Conservation (phyloP, 2,329 filamentous ascomycete species). For the Trichophyton schoenleinii region DNA sequence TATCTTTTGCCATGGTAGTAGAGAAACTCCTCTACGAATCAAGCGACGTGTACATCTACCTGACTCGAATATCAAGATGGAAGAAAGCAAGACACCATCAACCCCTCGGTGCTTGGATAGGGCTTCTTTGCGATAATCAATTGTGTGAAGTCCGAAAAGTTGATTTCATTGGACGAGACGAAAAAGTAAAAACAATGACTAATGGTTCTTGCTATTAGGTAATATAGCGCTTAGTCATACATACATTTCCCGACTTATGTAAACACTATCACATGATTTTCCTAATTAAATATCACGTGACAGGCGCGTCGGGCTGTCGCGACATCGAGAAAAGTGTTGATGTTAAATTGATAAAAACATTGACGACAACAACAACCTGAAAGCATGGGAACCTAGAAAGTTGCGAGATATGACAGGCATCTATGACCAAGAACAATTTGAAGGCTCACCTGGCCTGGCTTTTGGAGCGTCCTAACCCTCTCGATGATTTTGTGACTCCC, state of each 20-base stretch:
- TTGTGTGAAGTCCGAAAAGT: neutral
- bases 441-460: slow-evolving; percentile 36
- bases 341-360: neutral
- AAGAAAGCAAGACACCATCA: neutral
- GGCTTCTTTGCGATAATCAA: neutral
- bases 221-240: neutral
- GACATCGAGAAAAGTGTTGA: neutral
- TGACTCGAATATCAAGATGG: no score
- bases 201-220: neutral
- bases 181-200: neutral
- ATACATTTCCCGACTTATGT: neutral
- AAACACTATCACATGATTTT: neutral
- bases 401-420: slow-evolving; percentile 20
- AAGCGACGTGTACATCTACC: neutral
- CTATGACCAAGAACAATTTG: slow-evolving; percentile 40
- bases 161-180: neutral
- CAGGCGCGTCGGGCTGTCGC: neutral
- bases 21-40: neutral
- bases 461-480: slow-evolving; percentile 25
- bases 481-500: neutral
- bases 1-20: slow-evolving; percentile 41
- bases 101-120: neutral
- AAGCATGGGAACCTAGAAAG: neutral
- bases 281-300: neutral
- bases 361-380: neutral